Base-by-base conservation (phyloP, 306 rosid genomes). In the Cucumis cinereus region DNA sequence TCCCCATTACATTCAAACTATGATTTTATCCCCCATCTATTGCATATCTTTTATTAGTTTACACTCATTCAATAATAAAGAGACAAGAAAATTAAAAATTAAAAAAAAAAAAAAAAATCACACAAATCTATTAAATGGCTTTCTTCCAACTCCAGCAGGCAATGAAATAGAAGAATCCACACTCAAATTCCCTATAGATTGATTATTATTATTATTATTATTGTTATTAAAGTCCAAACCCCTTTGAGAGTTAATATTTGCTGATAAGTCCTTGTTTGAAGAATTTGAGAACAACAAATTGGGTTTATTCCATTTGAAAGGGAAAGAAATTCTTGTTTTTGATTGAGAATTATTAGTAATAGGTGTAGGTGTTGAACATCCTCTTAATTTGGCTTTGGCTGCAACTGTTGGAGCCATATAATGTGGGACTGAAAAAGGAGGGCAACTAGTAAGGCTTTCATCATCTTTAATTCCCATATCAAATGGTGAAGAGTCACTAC, bases 121-220 rank as follows among this genome's bases (percentile, higher is more conserved):
- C 98, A 89, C 99, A 87, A 92, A 92, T 95, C 99, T 82, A 84
- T 89, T 90, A 90, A 95, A 95, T 54, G 99, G 99, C 89, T 83
- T 92, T 82, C 97, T 89, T 77, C 92, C 97, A 58, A 89, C 86
- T 33, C 89, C 90, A 7, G 84, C 89, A 1, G 99, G 99, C 89
- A 95, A 77, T 24, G 98, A 95, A 49, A 84, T 84, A 0, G 96
- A 83, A 41, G 99, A 95, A 85, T 92, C 97, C 88, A 95, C 91
- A 78, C 96, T 91, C 89, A 83, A 53, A 69, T 90, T 82, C 45
- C 88, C 91, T 76, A 88, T 3, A 47, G 93, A 85, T 59, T 87
- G 94, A 78, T 83, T 84, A 91, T 41, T 7, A 72, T 81, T 84
- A 92, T 41, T 0, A 72, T 81, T 82, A 28, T 90, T 30, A 30